Evolutionary conservation across 306 rosid species (phyloP).

Genomic region (Prunus salicina): DNA sequence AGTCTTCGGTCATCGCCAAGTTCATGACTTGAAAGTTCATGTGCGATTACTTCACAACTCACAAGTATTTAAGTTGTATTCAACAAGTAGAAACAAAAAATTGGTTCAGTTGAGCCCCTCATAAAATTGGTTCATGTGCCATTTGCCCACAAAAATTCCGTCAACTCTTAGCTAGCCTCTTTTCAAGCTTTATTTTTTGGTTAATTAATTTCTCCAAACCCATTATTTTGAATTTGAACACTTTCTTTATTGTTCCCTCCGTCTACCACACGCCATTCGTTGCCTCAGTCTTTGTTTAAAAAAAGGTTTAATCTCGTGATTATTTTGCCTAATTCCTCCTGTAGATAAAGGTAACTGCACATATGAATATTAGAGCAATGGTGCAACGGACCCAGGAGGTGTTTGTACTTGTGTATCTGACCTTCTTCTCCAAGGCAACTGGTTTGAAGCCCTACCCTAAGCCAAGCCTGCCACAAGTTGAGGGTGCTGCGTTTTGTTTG

Average conservation of each 20-base stretch:
- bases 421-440: conserved; percentile 17
- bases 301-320: background rate
- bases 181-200: background rate
- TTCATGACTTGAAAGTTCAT: background rate
- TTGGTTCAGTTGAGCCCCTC: too few relatives aligned
- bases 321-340: background rate
- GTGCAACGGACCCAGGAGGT: conserved; percentile 27
- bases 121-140: background rate
- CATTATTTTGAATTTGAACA: background rate
- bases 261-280: background rate
- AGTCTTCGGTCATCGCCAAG: conserved; percentile 2
- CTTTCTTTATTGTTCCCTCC: background rate
- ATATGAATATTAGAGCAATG: conserved; percentile 26
- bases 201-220: background rate
- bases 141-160: background rate
- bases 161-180: background rate
- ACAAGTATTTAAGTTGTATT: background rate
- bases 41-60: background rate
- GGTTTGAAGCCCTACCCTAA: background rate
- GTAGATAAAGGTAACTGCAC: background rate
- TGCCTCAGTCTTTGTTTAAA: background rate
- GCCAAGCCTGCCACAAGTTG: background rate
- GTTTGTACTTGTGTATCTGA: conserved; percentile 24
- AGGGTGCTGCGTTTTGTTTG: conserved; percentile 38
- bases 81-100: background rate